Evolutionary conservation across 768 basidiomycete species (phyloP).

Genomic region (Inosperma sp.): DNA sequence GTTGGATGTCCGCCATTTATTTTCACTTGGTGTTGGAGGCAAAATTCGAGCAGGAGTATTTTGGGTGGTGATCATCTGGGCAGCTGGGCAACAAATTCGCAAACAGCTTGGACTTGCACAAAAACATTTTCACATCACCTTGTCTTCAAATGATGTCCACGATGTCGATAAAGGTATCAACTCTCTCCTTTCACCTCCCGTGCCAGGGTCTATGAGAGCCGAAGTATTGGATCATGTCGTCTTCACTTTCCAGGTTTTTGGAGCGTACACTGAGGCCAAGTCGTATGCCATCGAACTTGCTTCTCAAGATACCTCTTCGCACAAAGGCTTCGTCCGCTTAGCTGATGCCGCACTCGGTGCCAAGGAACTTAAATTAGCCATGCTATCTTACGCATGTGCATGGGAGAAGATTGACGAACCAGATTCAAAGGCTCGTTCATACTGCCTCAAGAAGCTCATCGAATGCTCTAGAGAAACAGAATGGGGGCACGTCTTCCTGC

Average conservation of each 20-base stretch:
- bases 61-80: slow-evolving; percentile 54
- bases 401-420: slow-evolving; percentile 31
- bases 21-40: slow-evolving; percentile 40
- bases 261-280: slow-evolving; percentile 33
- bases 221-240: slow-evolving; percentile 32
- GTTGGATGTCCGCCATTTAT: slow-evolving; percentile 30
- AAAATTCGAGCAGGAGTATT: slow-evolving; percentile 27
- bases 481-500: slow-evolving; percentile 45
- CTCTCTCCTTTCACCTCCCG: slow-evolving; percentile 33
- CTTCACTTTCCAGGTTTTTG: slow-evolving; percentile 40
- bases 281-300: slow-evolving; percentile 32
- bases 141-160: slow-evolving; percentile 39
- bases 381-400: slow-evolving; percentile 51
- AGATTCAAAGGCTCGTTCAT: slow-evolving; percentile 34
- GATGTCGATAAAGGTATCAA: slow-evolving; percentile 45
- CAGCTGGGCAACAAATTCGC: slow-evolving; percentile 46
- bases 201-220: background rate
- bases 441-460: slow-evolving; percentile 44
- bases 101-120: slow-evolving; percentile 45
- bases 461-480: slow-evolving; percentile 46
- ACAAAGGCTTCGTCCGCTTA: slow-evolving; percentile 47
- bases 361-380: slow-evolving; percentile 42
- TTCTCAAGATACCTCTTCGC: slow-evolving; percentile 28
- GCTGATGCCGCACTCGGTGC: slow-evolving; percentile 40
- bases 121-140: slow-evolving; percentile 53